Conservation (phyloP, 768 basidiomycete genomes). For the Lentinula sp. region DNA sequence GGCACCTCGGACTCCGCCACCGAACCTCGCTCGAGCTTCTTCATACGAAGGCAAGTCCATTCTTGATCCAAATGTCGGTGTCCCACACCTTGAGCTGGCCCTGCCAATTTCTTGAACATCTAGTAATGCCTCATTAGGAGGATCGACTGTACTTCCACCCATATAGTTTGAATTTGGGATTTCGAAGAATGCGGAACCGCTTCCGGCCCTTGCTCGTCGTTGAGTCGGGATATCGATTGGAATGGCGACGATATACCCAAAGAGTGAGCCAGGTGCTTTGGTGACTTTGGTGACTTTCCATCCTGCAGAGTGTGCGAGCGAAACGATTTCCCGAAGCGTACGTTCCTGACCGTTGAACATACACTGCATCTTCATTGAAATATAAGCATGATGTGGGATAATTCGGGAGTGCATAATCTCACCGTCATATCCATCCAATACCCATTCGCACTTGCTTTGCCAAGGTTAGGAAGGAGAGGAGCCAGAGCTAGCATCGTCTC, state of each 20-base stretch:
- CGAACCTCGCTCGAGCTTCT: conserved; percentile 36
- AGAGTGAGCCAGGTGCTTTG: conserved; percentile 55
- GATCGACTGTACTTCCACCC: conserved; percentile 7
- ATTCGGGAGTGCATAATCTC: conserved; percentile 11
- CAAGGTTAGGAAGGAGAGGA: conserved; percentile 68
- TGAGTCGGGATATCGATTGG: conserved; percentile 46
- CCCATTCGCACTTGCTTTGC: conserved; percentile 56
- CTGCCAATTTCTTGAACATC: conserved; percentile 27
- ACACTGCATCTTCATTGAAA: conserved; percentile 52
- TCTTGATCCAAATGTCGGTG: conserved; percentile 58
- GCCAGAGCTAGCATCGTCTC: conserved; percentile 47
- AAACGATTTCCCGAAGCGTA: conserved; percentile 57
- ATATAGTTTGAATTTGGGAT: conserved; percentile 9
- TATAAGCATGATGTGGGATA: background rate
- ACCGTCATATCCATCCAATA: conserved; percentile 53
- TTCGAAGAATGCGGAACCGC: conserved; percentile 19
- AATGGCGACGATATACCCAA: conserved; percentile 66
- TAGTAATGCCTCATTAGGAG: conserved; percentile 9
- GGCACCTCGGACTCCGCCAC: conserved; percentile 14
- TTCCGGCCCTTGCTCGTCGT: conserved; percentile 15
- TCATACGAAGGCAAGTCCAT: conserved; percentile 38
- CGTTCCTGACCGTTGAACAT: conserved; percentile 67
- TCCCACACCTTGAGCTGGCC: conserved; percentile 48
- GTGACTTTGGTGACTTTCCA: conserved; percentile 57
- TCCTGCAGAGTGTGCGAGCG: conserved; percentile 47